Evolutionary conservation across 1,284 basidiomycete genomes (phyloP), one percentile per base, ranked within the genome.

Genomic region (Trichosporon sp.): DNA sequence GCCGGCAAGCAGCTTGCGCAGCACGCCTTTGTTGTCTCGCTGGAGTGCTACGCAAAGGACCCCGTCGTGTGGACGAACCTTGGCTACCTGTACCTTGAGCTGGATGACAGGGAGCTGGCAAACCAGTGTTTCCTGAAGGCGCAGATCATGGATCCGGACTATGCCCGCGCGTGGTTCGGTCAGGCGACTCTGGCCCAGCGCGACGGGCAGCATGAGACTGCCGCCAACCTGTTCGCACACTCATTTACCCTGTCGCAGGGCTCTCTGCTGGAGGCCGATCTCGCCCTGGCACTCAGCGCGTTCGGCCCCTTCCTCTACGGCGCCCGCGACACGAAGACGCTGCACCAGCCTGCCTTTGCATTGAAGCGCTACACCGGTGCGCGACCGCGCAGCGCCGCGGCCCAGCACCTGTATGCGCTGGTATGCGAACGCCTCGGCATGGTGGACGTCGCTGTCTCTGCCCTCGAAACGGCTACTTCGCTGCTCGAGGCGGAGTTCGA

Each of bases 71-170:
- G 97, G 97, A 88, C 91, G 7, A 93, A 92, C 77, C 86, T 99
- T 2, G 97, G 96, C 0, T 85, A 98, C 68, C 85, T 99, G 62
- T 99, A 95, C 80, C 86, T 96, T n/a, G 84, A 90, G 67, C 87
- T 95, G 73, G 86, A 87, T 31, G 96, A 99, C 80, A 76, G 86
- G 0, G 91, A 93, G 69, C 85, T 99, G 34, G 94, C 95, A 0
- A 92, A 92, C 73, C 89, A 95, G 78, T 90, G 92, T 1, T 89
- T 99, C 75, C 87, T 91, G 75, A 90, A 90, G 72, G 92, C 95
- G 15, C 96, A 98, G 80, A 90, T 90, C 12, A 86, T 95, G 23
- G 94, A 98, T 83, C 93, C 97, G 2, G 96, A 98, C 76, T 91
- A 90, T 82, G 87, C 91, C 0, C 80, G 89, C 31, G 90, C 94